phyloP scores from a whole-genome alignment of 257 asterid genomes.

The Echium plantagineum region DNA sequence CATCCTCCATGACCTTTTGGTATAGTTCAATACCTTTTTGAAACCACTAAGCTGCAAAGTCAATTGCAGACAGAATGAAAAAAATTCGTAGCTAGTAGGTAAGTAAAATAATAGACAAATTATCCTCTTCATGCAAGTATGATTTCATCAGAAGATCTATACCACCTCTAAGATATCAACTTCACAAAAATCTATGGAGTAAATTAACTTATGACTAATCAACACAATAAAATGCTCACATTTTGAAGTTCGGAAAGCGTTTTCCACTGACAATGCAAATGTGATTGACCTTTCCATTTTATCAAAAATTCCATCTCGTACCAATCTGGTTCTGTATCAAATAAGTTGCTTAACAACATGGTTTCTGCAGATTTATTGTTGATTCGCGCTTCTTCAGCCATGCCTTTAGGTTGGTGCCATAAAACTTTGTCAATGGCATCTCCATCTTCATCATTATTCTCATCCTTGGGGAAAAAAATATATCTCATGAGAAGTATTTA shows the following conservation, averaged over 20 bases:
- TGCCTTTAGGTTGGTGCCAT: conserved; percentile 98
- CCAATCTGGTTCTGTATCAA: conserved; percentile 82
- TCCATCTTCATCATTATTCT: conserved; percentile 77
- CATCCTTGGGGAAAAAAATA: conserved; percentile 47
- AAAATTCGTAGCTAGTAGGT: no score
- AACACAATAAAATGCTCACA: conserved; percentile 38
- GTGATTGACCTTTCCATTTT: conserved; percentile 99
- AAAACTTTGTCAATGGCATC: conserved; percentile 89
- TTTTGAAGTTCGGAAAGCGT: conserved; percentile 75
- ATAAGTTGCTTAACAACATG: conserved; percentile 61
- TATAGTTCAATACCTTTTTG: conserved; percentile 93
- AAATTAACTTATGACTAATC: not conserved
- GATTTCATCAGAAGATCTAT: no score
- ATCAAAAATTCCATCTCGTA: conserved; percentile 74
- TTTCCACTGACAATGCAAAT: conserved; percentile 97
- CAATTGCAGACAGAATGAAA: conserved; percentile 15
- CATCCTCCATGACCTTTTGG: conserved; percentile 85
- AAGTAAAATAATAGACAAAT: no score
- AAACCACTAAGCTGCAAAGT: conserved; percentile 93
- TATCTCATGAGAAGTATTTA: not conserved
- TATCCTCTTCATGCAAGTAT: no score
- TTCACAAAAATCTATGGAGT: not conserved
- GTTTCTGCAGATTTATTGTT: conserved; percentile 70
- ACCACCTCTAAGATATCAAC: no score
- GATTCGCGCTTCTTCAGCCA: conserved; percentile 84